Evolutionary conservation across 2,329 filamentous ascomycete species (phyloP).

Genomic region (Diaporthe destruens): DNA sequence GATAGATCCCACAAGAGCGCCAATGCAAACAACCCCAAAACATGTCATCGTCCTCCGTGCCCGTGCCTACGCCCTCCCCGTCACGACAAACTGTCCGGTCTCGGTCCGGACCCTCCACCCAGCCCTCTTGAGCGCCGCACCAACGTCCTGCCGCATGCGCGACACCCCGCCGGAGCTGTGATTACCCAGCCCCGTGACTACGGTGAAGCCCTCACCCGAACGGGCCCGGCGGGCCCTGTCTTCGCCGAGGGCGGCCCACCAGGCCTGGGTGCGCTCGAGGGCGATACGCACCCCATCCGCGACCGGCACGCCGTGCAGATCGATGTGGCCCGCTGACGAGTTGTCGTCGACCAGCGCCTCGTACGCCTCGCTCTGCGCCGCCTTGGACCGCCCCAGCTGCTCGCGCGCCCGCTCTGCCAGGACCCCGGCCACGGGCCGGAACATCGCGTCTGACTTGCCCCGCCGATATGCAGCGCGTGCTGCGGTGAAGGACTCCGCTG

Average conservation of each 20-base stretch:
- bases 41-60: not conserved
- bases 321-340: constrained; percentile 72
- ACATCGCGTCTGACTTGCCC: constrained; percentile 77
- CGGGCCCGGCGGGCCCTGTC: constrained; percentile 64
- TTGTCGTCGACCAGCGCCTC: constrained; percentile 77
- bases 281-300: constrained; percentile 85
- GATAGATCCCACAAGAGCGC: not conserved
- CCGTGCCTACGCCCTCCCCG: constrained; percentile 57
- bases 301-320: constrained; percentile 88
- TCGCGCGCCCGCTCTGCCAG: constrained; percentile 80
- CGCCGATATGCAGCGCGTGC: constrained; percentile 59
- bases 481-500: constrained; percentile 49
- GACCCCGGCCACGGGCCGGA: constrained; percentile 80
- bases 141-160: constrained; percentile 83
- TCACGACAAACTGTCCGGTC: constrained; percentile 78
- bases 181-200: constrained; percentile 84
- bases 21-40: not conserved
- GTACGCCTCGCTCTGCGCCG: constrained; percentile 74
- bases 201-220: constrained; percentile 68
- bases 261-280: constrained; percentile 72
- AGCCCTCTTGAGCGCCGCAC: constrained; percentile 77
- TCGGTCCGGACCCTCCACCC: constrained; percentile 86
- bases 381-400: constrained; percentile 67
- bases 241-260: constrained; percentile 84
- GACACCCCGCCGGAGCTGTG: constrained; percentile 84